Percentiles rank a stretch among this genome's conserved stretches.
Evolutionary conservation across 768 basidiomycete genomes (phyloP).

Genomic region (Wakefieldia striispora): DNA sequence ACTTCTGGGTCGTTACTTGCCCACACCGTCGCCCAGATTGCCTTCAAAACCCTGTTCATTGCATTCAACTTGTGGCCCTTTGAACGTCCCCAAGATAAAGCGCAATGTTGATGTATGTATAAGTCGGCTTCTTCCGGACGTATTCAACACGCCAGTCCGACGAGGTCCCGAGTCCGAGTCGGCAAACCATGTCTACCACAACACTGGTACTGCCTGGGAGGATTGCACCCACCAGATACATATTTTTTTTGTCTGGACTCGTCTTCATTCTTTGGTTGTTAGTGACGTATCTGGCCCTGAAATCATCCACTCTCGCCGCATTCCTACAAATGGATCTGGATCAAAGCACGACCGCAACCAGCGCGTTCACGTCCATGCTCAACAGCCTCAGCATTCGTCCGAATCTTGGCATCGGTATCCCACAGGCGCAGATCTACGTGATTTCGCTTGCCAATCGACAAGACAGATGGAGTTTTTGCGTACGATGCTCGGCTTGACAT

Average conservation of each 20-base stretch:
- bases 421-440: conserved; percentile 46
- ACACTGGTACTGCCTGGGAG: conserved; percentile 8
- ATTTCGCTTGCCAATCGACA: conserved; percentile 56
- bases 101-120: too few species aligned
- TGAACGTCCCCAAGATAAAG: too few species aligned
- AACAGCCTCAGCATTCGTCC: neutral
- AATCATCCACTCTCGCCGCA: conserved; percentile 9
- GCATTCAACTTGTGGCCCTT: too few species aligned
- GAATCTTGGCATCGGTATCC: conserved; percentile 33
- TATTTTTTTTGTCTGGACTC: conserved; percentile 21
- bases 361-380: neutral
- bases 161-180: too few species aligned
- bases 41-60: too few species aligned
- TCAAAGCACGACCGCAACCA: neutral
- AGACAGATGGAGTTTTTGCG: conserved; percentile 65
- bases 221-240: conserved; percentile 18
- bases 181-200: conserved; percentile 3
- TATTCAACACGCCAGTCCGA: neutral
- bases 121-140: neutral
- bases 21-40: too few species aligned
- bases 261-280: conserved; percentile 22
- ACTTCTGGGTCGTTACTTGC: too few species aligned
- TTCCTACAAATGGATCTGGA: conserved; percentile 18
- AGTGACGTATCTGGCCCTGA: conserved; percentile 4
- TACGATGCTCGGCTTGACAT: conserved; percentile 43